phyloP scores from a whole-genome alignment of 176 grass and related monocot genomes.

The Ensete ventricosum region DNA sequence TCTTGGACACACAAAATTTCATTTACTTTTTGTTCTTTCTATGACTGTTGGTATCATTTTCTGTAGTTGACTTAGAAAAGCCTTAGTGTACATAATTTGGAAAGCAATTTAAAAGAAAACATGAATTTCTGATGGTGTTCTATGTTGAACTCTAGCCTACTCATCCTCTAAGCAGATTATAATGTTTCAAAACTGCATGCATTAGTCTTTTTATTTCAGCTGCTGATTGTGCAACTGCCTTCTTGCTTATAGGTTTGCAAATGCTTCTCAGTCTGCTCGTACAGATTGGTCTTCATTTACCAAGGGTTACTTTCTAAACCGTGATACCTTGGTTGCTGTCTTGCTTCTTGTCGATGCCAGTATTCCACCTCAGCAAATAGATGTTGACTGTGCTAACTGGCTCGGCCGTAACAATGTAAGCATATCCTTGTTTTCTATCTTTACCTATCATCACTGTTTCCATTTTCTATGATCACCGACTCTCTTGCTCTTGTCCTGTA shows the following conservation, averaged over 20 bases:
- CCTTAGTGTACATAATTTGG: neutral
- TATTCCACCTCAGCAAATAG: conserved; percentile 74
- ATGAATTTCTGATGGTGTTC: neutral
- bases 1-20: neutral
- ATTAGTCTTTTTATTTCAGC: neutral
- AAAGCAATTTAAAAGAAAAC: neutral
- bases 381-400: conserved; percentile 94
- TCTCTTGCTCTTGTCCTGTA: neutral
- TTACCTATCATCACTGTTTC: neutral
- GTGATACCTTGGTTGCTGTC: conserved; percentile 64
- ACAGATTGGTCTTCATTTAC: conserved; percentile 93
- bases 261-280: conserved; percentile 58
- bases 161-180: too few species aligned
- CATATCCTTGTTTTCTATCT: neutral
- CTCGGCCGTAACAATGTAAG: conserved; percentile 92
- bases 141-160: too few species aligned
- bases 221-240: conserved; percentile 3
- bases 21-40: neutral
- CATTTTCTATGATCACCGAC: neutral
- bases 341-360: conserved; percentile 88
- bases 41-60: neutral
- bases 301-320: conserved; percentile 89
- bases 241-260: conserved; percentile 52
- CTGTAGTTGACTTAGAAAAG: too few species aligned
- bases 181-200: neutral